These are phyloP conservation scores for Geotrichum histeridarum DNA, from an alignment of 1,139 yeast genomes.

Conservation along the genomic window DNA sequence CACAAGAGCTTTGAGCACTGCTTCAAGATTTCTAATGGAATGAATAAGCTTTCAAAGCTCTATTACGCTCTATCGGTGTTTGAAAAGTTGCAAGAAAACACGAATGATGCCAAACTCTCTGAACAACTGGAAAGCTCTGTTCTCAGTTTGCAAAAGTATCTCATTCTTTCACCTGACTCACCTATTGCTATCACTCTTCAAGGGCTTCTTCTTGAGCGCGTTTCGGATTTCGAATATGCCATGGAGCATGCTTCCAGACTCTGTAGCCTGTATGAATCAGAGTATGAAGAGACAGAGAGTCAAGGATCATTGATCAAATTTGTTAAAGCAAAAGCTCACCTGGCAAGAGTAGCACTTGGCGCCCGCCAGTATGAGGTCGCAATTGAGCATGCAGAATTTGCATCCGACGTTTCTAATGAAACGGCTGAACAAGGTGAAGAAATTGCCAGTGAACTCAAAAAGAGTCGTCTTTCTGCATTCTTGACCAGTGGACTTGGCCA, in stretches of 20 bases:
- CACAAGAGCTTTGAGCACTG: constrained; percentile 68
- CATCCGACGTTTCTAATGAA: constrained; percentile 48
- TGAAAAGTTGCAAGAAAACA: constrained; percentile 23
- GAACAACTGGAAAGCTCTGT: constrained; percentile 45
- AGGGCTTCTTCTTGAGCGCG: constrained; percentile 54
- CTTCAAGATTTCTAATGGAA: constrained; percentile 67
- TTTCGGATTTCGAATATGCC: constrained; percentile 56
- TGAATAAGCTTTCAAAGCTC: constrained; percentile 58
- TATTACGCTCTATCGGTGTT: constrained; percentile 63
- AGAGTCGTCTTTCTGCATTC: constrained; percentile 50
- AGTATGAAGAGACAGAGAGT: constrained; percentile 53
- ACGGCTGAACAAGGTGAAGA: constrained; percentile 36
- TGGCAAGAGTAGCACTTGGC: constrained; percentile 68
- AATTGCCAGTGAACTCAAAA: constrained; percentile 23
- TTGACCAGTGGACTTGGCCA: constrained; percentile 65
- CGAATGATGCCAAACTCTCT: constrained; percentile 7
- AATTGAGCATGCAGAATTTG: constrained; percentile 55
- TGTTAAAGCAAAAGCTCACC: constrained; percentile 59
- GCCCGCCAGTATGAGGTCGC: constrained; percentile 51
- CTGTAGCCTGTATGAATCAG: constrained; percentile 48
- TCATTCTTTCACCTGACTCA: constrained; percentile 63
- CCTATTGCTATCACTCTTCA: constrained; percentile 53
- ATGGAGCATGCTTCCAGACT: constrained; percentile 46
- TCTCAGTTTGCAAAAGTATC: constrained; percentile 66
- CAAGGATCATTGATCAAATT: constrained; percentile 48